Base-by-base conservation (phyloP, 331 rosid species). In the Cucumis variabilis region DNA sequence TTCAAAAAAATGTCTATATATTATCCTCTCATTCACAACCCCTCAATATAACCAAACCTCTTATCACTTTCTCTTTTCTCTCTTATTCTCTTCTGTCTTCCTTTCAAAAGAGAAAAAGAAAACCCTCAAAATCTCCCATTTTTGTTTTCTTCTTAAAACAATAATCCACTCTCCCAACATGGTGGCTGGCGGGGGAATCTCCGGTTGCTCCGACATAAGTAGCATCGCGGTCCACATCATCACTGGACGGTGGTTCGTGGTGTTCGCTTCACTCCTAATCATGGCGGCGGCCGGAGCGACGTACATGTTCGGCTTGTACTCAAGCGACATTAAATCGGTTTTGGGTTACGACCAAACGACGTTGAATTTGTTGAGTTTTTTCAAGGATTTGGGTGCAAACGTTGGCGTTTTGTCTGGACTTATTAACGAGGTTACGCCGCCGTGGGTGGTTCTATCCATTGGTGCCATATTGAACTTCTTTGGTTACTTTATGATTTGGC, bases 401-500 rank as follows among this genome's bases (percentile, higher is more conserved):
- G 93, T 92, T 19, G 94, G 94, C 1, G 66, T 92, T 75, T 88
- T 92, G 24, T 65, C 94, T 15, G 94, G 94, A 16, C 94, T 92
- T 13, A 75, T 92, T 86, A 92, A 90, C 79, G 94, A 92, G 90
- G 90, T 92, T 16, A 91, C 93, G 0, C 93, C 93, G 20, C 94
- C 94, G 28, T 92, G 94, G 94, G 91, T 92, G 83, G 94, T 90
- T 8, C 90, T 92, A 16, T 41, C 88, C 25, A 86, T 91, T 24
- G 94, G 94, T 2, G 90, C 92, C 2, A 73, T 90, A 30, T 85
- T 92, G 62, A 92, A 92, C 72, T 92, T 92, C 82, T 84, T 86
- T 19, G 94, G 94, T 9, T 92, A 92, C 87, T 89, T 92, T 82
- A 92, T 92, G 94, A 91, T 92, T 7, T 92, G 93, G 94, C 88